Base-by-base conservation (phyloP, 2,329 filamentous ascomycete species). In the Cylindrodendrum hubeiense region DNA sequence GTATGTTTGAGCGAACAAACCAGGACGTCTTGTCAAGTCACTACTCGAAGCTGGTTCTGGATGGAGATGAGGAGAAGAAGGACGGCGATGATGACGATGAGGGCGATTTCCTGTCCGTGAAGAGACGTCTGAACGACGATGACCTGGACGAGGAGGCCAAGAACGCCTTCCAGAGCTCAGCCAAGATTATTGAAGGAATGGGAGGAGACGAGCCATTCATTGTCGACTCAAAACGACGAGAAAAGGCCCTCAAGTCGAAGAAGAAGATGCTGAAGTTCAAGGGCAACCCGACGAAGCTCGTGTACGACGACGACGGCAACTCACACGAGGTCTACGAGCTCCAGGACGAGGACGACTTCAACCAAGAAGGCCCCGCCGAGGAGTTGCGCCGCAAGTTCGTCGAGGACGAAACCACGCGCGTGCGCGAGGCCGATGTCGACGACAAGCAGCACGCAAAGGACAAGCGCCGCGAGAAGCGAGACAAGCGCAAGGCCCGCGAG, bases 1-100 rank as follows among this genome's bases (percentile, higher is more conserved):
- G 94, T 72, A 98, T 99, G 96, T 98, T 98, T 80, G 95, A 98
- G 83, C 88, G 96, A 66, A 93, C 92, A 73, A 99, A 99, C 80
- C 95, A 98, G 80, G 95, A 98, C 76, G 93, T 99, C 33, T 82
- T 99, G 69, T 95, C 95, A n/a, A 90, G 91, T 60, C 96, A 99
- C 81, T 98, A 98, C 83, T 89, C 90, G 65, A 97, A 95, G 76
- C 87, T 99, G 68, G 90, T 98, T 65, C 86, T 86, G 54, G 86
- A 90, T 41, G 89, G 80, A 3, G 79, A 80, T 6, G 78, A 85
- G 63, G 87, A 84, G 17, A 88, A 63, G 21, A 65, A 71, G 10
- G 79, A 75, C 4, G 84, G 77, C 4, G 87, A 88, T 58, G 87
- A 85, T 5, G 89, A 90, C 52, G 91, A 91, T 60, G 92, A 93